A percentile compares a stretch with the other conserved stretches of the same genome.
phyloP scores from a whole-genome alignment of 2,329 filamentous ascomycete genomes.

The Proliferodiscus dingleyae region DNA sequence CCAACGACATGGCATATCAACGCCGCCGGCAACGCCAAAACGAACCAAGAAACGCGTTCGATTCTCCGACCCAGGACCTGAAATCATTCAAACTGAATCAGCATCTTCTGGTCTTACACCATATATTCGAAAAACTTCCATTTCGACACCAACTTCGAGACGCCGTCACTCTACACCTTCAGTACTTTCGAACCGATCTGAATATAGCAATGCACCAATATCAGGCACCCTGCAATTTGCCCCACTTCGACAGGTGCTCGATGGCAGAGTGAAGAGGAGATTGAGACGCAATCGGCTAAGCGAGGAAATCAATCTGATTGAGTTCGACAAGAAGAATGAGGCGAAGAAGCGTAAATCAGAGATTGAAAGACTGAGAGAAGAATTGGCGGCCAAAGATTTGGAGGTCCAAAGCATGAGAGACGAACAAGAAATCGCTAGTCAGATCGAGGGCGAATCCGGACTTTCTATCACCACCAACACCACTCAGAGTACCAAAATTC shows the following conservation, averaged over 20 bases:
- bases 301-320: slow-evolving; percentile 52
- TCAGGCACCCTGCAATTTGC: slow-evolving; percentile 42
- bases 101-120: slow-evolving; percentile 53
- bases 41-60: slow-evolving; percentile 46
- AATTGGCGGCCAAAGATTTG: slow-evolving; percentile 36
- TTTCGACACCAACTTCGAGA: slow-evolving; percentile 36
- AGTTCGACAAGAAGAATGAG: slow-evolving; percentile 41
- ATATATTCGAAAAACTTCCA: slow-evolving; percentile 48
- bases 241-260: slow-evolving; percentile 50
- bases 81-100: slow-evolving; percentile 22
- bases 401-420: slow-evolving; percentile 29
- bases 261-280: slow-evolving; percentile 53
- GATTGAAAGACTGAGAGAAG: slow-evolving; percentile 43
- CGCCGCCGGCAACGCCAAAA: slow-evolving; percentile 27
- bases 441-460: slow-evolving; percentile 26
- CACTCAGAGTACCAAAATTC: slow-evolving; percentile 19
- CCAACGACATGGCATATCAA: slow-evolving; percentile 20
- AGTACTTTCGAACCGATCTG: slow-evolving; percentile 17
- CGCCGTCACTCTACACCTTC: slow-evolving; percentile 44
- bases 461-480: slow-evolving; percentile 10
- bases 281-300: slow-evolving; percentile 52
- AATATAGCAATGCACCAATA: slow-evolving; percentile 23
- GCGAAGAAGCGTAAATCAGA: slow-evolving; percentile 40
- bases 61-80: slow-evolving; percentile 53
- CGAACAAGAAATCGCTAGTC: slow-evolving; percentile 26